Conservation (phyloP, 768 basidiomycete species). For the Termitomyces sp. region DNA sequence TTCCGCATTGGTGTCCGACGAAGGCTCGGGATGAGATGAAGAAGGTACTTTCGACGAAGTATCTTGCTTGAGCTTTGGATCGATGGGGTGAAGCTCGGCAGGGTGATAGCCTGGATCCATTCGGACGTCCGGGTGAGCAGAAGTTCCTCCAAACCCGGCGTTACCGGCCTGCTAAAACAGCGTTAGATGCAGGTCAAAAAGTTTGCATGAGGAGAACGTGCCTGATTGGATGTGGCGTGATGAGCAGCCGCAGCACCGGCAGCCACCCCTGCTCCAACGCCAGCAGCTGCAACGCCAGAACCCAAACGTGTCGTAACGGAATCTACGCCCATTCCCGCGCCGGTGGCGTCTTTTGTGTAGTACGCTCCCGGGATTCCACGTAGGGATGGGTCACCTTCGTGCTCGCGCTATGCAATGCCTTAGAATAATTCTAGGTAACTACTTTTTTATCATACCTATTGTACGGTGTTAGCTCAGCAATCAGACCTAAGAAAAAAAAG, state of each 20-base stretch:
- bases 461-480: too few relatives aligned
- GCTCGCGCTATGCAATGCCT: neutral
- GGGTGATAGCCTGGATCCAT: slow-evolving; percentile 6
- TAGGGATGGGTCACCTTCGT: neutral
- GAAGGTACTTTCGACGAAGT: neutral
- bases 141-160: neutral
- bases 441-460: too few relatives aligned
- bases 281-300: neutral
- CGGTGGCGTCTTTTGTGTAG: neutral
- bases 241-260: neutral
- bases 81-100: slow-evolving; percentile 1
- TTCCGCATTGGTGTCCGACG: neutral
- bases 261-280: neutral
- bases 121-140: neutral
- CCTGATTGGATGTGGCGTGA: neutral
- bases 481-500: too few relatives aligned
- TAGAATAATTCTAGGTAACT: too few relatives aligned
- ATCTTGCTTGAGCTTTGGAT: neutral
- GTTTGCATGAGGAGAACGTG: neutral
- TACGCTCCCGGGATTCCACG: neutral
- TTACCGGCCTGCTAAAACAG: neutral
- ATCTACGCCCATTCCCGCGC: neutral
- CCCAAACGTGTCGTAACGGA: too few relatives aligned
- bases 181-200: neutral
- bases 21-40: neutral